A percentile compares a stretch with the other conserved stretches of the same genome.
These are phyloP conservation scores for Colletotrichum lentis DNA, from an alignment of 2,329 filamentous ascomycete species.

Conservation along the genomic window DNA sequence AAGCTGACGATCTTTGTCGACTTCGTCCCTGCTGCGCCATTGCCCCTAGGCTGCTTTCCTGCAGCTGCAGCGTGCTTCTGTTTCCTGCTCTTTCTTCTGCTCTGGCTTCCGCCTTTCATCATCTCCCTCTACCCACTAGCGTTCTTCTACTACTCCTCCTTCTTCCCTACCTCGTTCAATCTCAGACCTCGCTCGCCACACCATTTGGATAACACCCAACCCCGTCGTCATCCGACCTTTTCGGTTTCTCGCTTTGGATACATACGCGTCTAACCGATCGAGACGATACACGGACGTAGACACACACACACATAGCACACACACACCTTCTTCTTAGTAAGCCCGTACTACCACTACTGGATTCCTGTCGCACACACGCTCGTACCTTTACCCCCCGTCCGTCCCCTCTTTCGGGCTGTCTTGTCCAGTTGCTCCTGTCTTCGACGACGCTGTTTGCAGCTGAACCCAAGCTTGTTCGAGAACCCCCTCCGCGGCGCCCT, in stretches of 20 bases:
- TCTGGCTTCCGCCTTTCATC: neutral
- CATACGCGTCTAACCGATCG: neutral
- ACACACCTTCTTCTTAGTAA: conserved; percentile 19
- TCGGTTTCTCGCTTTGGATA: conserved; percentile 1
- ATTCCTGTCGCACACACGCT: conserved; percentile 16
- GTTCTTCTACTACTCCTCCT: neutral
- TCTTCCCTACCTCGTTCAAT: neutral
- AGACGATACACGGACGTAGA: conserved; percentile 8
- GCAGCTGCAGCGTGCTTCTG: neutral
- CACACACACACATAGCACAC: neutral
- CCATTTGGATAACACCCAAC: conserved; percentile 21
- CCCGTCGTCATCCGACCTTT: conserved; percentile 16
- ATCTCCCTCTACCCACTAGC: too few relatives aligned
- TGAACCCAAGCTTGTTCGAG: conserved; percentile 23
- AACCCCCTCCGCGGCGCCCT: conserved; percentile 11
- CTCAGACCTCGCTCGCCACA: conserved; percentile 19
- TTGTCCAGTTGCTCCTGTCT: neutral
- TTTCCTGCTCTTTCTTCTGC: neutral
- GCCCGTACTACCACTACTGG: conserved; percentile 6
- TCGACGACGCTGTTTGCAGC: conserved; percentile 35
- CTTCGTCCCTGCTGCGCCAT: conserved; percentile 4
- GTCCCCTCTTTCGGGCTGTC: conserved; percentile 1
- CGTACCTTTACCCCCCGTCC: neutral
- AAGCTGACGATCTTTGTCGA: conserved; percentile 17
- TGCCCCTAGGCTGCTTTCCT: conserved; percentile 14